Evolutionary conservation across 2,329 filamentous ascomycete genomes (phyloP).

Genomic region (Gyromitra esculenta): DNA sequence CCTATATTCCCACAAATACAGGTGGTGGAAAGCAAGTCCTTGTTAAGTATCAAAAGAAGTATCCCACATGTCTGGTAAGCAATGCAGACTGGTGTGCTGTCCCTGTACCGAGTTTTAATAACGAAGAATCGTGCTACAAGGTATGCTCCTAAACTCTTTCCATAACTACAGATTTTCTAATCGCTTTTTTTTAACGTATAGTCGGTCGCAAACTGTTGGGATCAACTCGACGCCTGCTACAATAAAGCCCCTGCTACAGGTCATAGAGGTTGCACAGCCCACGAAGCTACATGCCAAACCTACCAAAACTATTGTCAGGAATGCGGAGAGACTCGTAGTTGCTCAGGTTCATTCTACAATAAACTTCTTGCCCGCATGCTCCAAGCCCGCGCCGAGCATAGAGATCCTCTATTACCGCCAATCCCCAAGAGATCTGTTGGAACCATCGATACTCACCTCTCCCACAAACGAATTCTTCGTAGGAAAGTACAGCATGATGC

Average conservation of each 20-base stretch:
- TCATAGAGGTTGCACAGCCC: slow-evolving; percentile 68
- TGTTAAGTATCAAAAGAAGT: slow-evolving; percentile 23
- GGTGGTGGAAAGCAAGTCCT: slow-evolving; percentile 14
- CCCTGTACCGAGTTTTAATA: slow-evolving; percentile 69
- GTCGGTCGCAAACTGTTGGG: slow-evolving; percentile 67
- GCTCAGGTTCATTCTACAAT: slow-evolving; percentile 29
- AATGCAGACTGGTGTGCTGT: slow-evolving; percentile 78
- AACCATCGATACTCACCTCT: background rate
- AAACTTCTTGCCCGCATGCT: background rate
- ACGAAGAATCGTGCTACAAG: slow-evolving; percentile 70
- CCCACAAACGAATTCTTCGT: background rate
- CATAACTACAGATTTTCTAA: background rate
- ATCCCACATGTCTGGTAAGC: slow-evolving; percentile 66
- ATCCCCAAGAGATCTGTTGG: background rate
- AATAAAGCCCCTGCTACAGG: slow-evolving; percentile 69
- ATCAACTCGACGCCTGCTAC: slow-evolving; percentile 71
- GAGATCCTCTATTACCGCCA: background rate
- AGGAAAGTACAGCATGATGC: background rate
- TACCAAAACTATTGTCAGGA: slow-evolving; percentile 24
- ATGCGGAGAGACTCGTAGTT: slow-evolving; percentile 23
- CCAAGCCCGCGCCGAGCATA: background rate
- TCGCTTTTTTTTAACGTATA: slow-evolving; percentile 55
- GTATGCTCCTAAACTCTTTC: slow-evolving; percentile 57
- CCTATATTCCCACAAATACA: slow-evolving; percentile 54
- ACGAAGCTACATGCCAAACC: slow-evolving; percentile 70